These are phyloP conservation scores for Calonectria henricotiae DNA, from an alignment of 2,329 filamentous ascomycete genomes.

Conservation along the genomic window DNA sequence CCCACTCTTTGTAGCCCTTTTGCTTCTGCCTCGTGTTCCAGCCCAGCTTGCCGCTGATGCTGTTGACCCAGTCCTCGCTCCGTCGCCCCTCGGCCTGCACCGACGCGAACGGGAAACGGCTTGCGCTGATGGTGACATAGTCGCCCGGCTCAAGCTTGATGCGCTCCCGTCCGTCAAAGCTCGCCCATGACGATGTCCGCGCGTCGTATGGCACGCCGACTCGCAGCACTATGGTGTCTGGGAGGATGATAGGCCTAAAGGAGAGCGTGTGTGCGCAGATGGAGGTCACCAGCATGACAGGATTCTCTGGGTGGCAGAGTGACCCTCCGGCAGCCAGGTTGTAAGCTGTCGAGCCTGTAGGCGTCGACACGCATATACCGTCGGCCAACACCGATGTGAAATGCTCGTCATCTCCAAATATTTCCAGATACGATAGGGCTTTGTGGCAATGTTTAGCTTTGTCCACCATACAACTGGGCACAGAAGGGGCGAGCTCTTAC, in stretches of 20 bases:
- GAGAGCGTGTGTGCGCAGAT: constrained; percentile 96
- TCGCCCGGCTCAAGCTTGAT: constrained; percentile 85
- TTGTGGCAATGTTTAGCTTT: constrained; percentile 32
- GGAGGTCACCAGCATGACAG: constrained; percentile 93
- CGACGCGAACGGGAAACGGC: constrained; percentile 84
- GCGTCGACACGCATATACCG: constrained; percentile 93
- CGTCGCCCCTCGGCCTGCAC: constrained; percentile 80
- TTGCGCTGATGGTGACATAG: constrained; percentile 88
- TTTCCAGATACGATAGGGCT: constrained; percentile 93
- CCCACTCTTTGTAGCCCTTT: constrained; percentile 73
- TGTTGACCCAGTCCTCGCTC: constrained; percentile 87
- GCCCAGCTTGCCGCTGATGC: constrained; percentile 83
- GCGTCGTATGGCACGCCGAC: constrained; percentile 96
- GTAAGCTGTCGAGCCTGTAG: constrained; percentile 95
- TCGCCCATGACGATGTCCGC: constrained; percentile 93
- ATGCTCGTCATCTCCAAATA: constrained; percentile 96
- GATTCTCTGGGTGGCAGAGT: constrained; percentile 95
- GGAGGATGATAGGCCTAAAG: constrained; percentile 96
- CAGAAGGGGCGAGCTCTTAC: constrained; percentile 66
- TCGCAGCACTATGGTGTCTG: constrained; percentile 94
- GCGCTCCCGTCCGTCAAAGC: constrained; percentile 94
- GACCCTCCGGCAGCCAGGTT: constrained; percentile 97
- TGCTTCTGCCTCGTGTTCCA: constrained; percentile 88
- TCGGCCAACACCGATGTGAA: constrained; percentile 96
- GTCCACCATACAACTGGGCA: constrained; percentile 23